A percentile compares a stretch with the other conserved stretches of the same genome.
These are phyloP conservation scores for Capronia epimyces DNA, from an alignment of 2,329 filamentous ascomycete species.

Conservation along the genomic window DNA sequence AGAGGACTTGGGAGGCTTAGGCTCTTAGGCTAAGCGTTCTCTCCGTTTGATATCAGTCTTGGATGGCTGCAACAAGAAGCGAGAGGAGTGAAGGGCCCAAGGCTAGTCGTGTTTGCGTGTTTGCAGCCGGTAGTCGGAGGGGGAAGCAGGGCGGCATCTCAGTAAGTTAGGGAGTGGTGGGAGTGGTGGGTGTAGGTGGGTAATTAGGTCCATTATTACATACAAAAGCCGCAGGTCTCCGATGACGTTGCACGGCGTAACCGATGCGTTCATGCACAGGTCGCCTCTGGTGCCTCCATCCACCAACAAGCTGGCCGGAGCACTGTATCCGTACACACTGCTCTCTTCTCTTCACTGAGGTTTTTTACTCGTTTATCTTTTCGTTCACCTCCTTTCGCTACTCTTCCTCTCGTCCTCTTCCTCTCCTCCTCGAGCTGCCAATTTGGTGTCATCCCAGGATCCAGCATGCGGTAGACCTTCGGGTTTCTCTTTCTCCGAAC, in stretches of 20 bases:
- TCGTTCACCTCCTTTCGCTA: background rate
- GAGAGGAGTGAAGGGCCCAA: too few species aligned
- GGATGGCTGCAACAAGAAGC: too few species aligned
- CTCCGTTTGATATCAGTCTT: too few species aligned
- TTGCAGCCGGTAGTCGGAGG: too few species aligned
- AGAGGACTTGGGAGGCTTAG: too few species aligned
- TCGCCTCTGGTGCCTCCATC: too few species aligned
- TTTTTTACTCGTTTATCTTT: background rate
- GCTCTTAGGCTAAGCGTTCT: too few species aligned
- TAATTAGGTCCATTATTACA: background rate
- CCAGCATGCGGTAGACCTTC: conserved; percentile 17
- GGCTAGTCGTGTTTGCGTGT: too few species aligned
- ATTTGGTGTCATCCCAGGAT: background rate
- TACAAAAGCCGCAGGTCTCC: background rate
- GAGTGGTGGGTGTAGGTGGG: background rate
- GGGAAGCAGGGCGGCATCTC: too few species aligned
- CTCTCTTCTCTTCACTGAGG: background rate
- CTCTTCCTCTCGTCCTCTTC: background rate
- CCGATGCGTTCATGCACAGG: background rate
- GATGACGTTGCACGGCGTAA: background rate
- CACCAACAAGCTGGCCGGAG: too few species aligned
- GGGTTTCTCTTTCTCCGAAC: conserved; percentile 3
- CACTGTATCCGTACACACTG: too few species aligned
- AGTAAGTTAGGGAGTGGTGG: too few species aligned
- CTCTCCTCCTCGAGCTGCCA: background rate